Evolutionary conservation across 202 grass and related monocot species (phyloP), one percentile per base, ranked within the genome.

Genomic region (Elaeis oleifera): DNA sequence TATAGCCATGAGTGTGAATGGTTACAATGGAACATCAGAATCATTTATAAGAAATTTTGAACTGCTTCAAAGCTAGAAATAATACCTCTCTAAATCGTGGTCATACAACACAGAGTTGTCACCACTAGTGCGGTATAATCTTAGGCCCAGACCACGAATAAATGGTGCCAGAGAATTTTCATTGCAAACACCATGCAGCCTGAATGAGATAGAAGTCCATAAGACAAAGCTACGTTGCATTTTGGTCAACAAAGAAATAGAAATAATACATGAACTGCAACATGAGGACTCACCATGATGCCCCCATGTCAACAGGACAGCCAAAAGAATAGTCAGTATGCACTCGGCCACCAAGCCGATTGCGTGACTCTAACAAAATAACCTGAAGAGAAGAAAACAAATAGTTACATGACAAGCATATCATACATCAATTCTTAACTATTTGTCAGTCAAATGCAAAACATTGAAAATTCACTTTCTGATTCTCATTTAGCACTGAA

Each of bases 311-410:
- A 89, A 89, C 89, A 54, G 94, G 85, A 72, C 88, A 99, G 49
- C 94, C 94, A 81, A 94, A 99, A 50, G 94, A 99, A 81, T 89
- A 99, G 66, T 99, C 82, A 44, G 88, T 99, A 68, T 99, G 78
- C 65, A 99, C 78, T 68, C 94, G 80, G 11, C 94, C 94, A 76
- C 94, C 94, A 63, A 94, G 83, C 65, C 85, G 71, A 58, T 84
- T 72, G 49, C 85, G 81, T 1, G 94, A 99, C 79, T 99, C 94
- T 62, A 99, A 80, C 64, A 99, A 71, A 18, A 75, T 84, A 49
- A 94, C 94, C 92, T 97, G 64, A 39, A 80, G 14, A 55, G 62
- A 44, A 36, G 9, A 72, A 64, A 22, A 15, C 2, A 21, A 64
- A 8, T 5, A 6, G 50, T 53, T 53, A 16, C 16, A 44, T 13